phyloP scores from a whole-genome alignment of 1,284 basidiomycete species.

The Irpex lacteus region DNA sequence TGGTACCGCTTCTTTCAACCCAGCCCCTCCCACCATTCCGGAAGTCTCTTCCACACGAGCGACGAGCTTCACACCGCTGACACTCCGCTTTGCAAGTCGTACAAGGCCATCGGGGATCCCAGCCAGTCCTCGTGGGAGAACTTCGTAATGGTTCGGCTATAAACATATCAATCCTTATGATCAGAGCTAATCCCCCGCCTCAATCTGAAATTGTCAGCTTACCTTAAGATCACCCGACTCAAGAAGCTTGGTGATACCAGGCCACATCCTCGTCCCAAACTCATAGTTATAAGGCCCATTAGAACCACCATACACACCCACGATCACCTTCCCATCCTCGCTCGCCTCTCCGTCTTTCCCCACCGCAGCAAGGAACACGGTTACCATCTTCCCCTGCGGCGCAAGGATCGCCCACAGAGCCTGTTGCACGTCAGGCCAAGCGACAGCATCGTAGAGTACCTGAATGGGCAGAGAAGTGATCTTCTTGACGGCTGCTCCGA shows the following conservation, averaged over 20 bases:
- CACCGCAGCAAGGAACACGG: background rate
- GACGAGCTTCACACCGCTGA: conserved; percentile 29
- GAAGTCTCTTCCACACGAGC: conserved; percentile 27
- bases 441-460: conserved; percentile 25
- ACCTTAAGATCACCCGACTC: conserved; percentile 14
- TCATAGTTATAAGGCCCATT: conserved; percentile 6
- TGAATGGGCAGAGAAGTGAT: conserved; percentile 14
- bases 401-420: conserved; percentile 24
- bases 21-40: conserved; percentile 1
- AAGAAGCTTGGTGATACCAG: conserved; percentile 13
- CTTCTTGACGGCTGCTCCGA: conserved; percentile 10
- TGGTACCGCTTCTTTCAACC: background rate
- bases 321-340: conserved; percentile 10
- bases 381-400: background rate
- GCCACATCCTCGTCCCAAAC: conserved; percentile 12
- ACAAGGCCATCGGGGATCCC: conserved; percentile 26
- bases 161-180: background rate
- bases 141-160: conserved; percentile 20
- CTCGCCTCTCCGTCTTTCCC: background rate
- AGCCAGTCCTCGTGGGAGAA: conserved; percentile 26
- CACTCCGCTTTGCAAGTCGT: conserved; percentile 20
- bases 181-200: background rate
- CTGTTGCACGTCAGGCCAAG: conserved; percentile 22
- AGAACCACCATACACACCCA: conserved; percentile 8
- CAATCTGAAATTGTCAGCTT: background rate